Evolutionary conservation across 2,329 filamentous ascomycete genomes (phyloP), one percentile per base, ranked within the genome.

Genomic region (Fusarium ramigenum): DNA sequence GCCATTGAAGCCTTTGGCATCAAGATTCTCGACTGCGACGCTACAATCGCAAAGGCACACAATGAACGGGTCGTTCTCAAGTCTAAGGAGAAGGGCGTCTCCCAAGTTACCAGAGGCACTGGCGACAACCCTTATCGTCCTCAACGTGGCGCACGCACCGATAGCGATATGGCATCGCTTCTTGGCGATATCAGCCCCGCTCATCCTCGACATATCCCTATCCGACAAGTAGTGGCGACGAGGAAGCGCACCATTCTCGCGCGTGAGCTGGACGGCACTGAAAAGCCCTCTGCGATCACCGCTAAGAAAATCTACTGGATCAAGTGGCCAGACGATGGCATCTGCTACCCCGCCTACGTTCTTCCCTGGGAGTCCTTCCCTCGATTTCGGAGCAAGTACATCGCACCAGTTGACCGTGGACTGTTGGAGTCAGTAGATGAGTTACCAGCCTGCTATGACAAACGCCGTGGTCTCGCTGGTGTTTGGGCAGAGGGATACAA

Each of bases 201-300:
- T 0, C 14, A 30, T 16, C 18, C 34, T 2, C 10, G 34, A 5
- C 23, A 54, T 12, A 11, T 28, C 3, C 50, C 23, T 2, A 1
- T 18, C 5, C 10, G 34, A n/a, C 34, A 28, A 54, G 50, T 3
- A 12, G 32, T 7, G 10, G 21, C 11, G 0, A 46, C 7, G 11
- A 34, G 28, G 11, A 11, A 46, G 12, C 53, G 54, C 5, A 23
- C 30, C 4, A 9, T 25, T 1, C 18, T 57, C 4, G 14, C n/a
- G 4, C 28, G 9, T 0, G 54, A 57, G 0, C 30, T 19, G 2
- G 54, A 46, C 4, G 39, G 28, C 18, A 23, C 28, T 21, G 15
- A 9, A 19, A 57, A 4, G 4, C 54, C 37, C 9, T 7, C 3
- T 23, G 39, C 46, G 12, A 52, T 52, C 9, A n/a, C 21, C 12